phyloP scores from a whole-genome alignment of 257 asterid genomes.

The Gentiana macrophylla region DNA sequence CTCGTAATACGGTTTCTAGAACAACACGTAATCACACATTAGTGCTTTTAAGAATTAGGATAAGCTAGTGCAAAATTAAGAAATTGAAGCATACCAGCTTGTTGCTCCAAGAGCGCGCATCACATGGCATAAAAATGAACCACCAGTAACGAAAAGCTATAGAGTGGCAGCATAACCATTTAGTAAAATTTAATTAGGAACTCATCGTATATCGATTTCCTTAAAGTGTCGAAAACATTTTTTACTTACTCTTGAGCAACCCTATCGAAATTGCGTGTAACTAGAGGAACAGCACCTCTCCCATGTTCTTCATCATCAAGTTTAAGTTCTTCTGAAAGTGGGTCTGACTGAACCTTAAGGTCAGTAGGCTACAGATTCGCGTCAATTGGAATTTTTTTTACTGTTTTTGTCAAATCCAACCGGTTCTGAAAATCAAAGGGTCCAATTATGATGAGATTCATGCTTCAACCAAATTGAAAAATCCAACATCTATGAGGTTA shows the following conservation, averaged over 20 bases:
- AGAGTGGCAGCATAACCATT: conserved; percentile 11
- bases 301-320: conserved; percentile 83
- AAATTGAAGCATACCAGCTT: conserved; percentile 48
- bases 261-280: conserved; percentile 62
- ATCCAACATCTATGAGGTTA: no score
- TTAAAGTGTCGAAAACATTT: no score
- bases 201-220: background rate
- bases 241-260: conserved; percentile 65
- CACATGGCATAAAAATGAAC: conserved; percentile 85
- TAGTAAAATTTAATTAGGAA: conserved; percentile 13
- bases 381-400: conserved; percentile 74
- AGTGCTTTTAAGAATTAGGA: background rate
- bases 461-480: no score
- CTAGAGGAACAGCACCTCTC: conserved; percentile 77
- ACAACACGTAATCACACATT: background rate
- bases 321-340: conserved; percentile 36
- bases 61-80: no score
- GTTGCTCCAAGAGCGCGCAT: conserved; percentile 83
- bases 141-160: conserved; percentile 54
- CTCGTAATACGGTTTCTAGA: conserved; percentile 98
- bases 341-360: conserved; percentile 59
- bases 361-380: conserved; percentile 69
- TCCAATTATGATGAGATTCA: conserved; percentile 11
- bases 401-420: conserved; percentile 83
- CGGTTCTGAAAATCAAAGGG: conserved; percentile 61